Base-by-base conservation (phyloP, 179 eudicot species). In the Spergularia azorica region DNA sequence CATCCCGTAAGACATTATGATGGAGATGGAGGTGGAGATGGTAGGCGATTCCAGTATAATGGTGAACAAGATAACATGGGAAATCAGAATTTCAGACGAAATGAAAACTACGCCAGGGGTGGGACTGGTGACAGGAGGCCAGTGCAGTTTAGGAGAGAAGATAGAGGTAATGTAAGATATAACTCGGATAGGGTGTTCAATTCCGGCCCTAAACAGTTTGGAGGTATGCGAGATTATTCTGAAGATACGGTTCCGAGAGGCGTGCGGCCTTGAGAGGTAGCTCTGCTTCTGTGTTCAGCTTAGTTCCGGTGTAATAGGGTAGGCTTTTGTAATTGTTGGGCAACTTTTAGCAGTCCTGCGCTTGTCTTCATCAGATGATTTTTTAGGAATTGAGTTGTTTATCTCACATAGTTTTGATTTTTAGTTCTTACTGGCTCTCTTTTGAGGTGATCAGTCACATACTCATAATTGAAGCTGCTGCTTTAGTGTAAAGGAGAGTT, bases 41-140 rank as follows among this genome's bases (percentile, higher is more conserved):
- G 63, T 9, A 85, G 88, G 78, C 79, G 90, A 58, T 91, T 85
- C 72, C 81, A 79, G 68, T 85, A 83, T 12, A 85, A 26, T 26
- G 32, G 88, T 59, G 84, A 60, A n/a, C 83, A 83, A 71, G 88
- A 83, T 56, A 68, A 79, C 57, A 74, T 66, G 54, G 73, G 73
- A 74, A 73, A 43, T 48, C 84, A 71, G 12, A 64, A 75, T 67
- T 76, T 69, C 48, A 81, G 82, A 48, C 64, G 79, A 63, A 72
- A 64, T 17, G 81, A 63, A 10, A 78, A 75, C 76, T 79, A 18
- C 50, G 51, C 9, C 15, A 79, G 77, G 54, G 81, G 41, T 67
- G 57, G n/a, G n/a, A n/a, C n/a, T n/a, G n/a, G 76, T 74, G 89
- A 80, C 52, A 82, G 83, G 77, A 82, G 85, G 67, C 71, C 79